Evolutionary conservation across 305 asterid genomes (phyloP), one percentile per base, ranked within the genome.

Genomic region (Solanum hybrid): DNA sequence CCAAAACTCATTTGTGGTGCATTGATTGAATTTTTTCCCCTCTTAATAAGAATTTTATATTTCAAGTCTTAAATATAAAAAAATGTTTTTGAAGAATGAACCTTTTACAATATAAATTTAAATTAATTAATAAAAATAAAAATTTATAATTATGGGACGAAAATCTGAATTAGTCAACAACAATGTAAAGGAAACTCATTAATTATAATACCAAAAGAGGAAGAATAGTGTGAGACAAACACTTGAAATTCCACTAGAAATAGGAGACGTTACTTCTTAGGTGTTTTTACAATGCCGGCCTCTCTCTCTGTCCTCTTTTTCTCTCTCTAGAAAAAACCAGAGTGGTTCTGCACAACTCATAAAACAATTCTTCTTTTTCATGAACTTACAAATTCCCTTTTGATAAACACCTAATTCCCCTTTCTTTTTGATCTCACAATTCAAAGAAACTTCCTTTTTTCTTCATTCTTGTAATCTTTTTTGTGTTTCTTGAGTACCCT

Each of bases 201-300:
- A 78, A 33, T 78, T 79, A 17, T 6, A 80, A 10, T 45, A 36
- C 80, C 70, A 38, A 34, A 51, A 86, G 11, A 33, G 51, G 86
- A 72, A 41, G 86, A 68, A 80, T 6, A 20, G 88, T 86, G 88
- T 38, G 36, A 20, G 33, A 87, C 5, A 27, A 7, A 36, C 24
- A 11, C 85, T 45, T 83, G 73, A 83, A 7, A 32, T 68, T 41
- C 24, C 75, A 33, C 88, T 72, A 79, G 90, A 89, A 92, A 90
- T 70, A 84, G 38, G 38, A 83, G 73, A 83, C 96, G 96, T 91
- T 92, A 86, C 83, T 92, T 86, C 89, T 86, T 90, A 94, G 91
- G 93, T 88, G 68, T 32, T 79, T 86, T 76, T 45, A 61, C 76
- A 41, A 26, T 33, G 91, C 93, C 92, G 94, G 92, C 3, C 91